A percentile compares a stretch with the other conserved stretches of the same genome.
Evolutionary conservation across 495 filamentous ascomycete genomes (phyloP).

Genomic region (Pseudomonodictys pantanalensis): DNA sequence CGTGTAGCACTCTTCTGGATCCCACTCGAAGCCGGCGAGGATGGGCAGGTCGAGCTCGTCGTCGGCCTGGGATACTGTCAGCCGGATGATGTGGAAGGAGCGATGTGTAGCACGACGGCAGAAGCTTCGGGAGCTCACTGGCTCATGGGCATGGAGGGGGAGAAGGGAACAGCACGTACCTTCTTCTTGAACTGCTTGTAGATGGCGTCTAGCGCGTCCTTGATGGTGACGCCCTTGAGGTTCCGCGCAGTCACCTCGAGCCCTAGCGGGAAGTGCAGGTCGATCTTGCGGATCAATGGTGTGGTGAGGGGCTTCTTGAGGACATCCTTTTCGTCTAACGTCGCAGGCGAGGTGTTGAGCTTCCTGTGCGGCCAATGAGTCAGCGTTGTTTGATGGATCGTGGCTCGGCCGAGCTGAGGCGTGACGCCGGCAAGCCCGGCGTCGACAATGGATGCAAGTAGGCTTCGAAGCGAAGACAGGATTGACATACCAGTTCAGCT

Average conservation of each 20-base stretch:
- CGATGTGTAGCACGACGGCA: not conserved
- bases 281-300: slow-evolving; percentile 88
- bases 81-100: not conserved
- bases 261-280: slow-evolving; percentile 84
- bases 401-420: not conserved
- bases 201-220: slow-evolving; percentile 90
- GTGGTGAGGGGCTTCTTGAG: slow-evolving; percentile 76
- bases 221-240: slow-evolving; percentile 88
- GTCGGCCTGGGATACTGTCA: slow-evolving; percentile 60
- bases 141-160: not conserved
- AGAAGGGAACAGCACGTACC: slow-evolving; percentile 49
- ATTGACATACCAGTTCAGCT: slow-evolving; percentile 75
- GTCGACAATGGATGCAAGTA: not conserved
- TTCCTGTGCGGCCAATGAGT: slow-evolving; percentile 56
- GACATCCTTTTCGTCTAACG: slow-evolving; percentile 73
- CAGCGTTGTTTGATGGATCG: slow-evolving; percentile 21
- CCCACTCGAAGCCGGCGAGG: slow-evolving; percentile 92
- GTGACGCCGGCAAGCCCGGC: not conserved
- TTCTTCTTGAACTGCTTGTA: slow-evolving; percentile 93
- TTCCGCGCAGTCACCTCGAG: slow-evolving; percentile 85
- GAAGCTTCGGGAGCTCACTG: not conserved
- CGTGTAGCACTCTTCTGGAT: slow-evolving; percentile 75
- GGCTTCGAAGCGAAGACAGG: slow-evolving; percentile 2
- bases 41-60: slow-evolving; percentile 81
- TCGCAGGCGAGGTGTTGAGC: slow-evolving; percentile 77